Evolutionary conservation across 257 asterid species (phyloP).

Genomic region (Nemophila menziesii): DNA sequence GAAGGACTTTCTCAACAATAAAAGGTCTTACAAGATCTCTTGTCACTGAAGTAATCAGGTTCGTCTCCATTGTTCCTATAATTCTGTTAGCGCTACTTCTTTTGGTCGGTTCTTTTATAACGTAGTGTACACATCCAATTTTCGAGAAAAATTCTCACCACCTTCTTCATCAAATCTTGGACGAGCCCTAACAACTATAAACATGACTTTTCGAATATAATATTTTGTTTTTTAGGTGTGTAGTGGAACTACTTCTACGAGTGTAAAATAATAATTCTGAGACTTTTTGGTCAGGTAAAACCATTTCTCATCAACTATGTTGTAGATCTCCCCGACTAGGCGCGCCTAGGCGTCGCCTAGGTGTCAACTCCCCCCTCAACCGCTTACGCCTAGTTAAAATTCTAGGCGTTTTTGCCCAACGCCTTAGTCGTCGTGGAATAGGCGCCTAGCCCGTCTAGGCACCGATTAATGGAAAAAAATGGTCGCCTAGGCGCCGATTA

Average conservation of each 20-base stretch:
- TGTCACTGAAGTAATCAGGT: not conserved
- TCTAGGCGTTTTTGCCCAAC: too few relatives aligned
- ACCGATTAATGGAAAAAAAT: too few relatives aligned
- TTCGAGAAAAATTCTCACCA: not conserved
- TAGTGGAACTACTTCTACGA: not conserved
- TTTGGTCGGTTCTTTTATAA: not conserved
- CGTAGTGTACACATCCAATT: not conserved
- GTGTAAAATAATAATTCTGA: not conserved
- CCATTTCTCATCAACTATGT: too few relatives aligned
- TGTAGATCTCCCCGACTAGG: too few relatives aligned
- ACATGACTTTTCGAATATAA: not conserved
- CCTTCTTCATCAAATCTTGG: not conserved
- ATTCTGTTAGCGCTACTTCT: not conserved
- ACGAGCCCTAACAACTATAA: slow-evolving; percentile 1
- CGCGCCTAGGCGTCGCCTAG: too few relatives aligned
- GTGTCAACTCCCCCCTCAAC: too few relatives aligned
- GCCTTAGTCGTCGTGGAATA: too few relatives aligned
- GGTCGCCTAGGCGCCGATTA: too few relatives aligned
- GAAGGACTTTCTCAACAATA: not conserved
- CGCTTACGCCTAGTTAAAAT: too few relatives aligned
- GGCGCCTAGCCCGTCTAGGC: too few relatives aligned
- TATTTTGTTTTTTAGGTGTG: not conserved
- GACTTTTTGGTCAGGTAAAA: not conserved
- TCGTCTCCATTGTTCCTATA: not conserved
- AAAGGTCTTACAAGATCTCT: not conserved